These are phyloP conservation scores for Chlamydomonas sp. DNA, from an alignment of 139 green algal genomes.

Conservation along the genomic window DNA sequence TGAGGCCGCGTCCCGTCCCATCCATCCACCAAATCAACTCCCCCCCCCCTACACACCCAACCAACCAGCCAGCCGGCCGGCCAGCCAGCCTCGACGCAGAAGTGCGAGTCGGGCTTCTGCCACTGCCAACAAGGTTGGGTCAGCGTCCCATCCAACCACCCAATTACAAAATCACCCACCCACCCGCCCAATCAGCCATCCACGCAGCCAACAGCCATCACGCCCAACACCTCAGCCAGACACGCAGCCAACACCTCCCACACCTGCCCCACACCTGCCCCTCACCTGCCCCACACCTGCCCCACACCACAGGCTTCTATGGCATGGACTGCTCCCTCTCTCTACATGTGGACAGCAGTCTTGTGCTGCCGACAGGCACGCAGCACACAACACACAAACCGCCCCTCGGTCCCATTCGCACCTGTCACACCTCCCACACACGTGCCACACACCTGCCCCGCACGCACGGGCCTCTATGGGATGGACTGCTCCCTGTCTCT, in stretches of 20 bases:
- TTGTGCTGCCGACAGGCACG: slow-evolving; percentile 7
- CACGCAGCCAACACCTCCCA: too few relatives aligned
- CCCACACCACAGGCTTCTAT: not conserved
- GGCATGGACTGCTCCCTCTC: slow-evolving; percentile 16
- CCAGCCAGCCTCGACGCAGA: too few relatives aligned
- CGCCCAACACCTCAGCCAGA: too few relatives aligned
- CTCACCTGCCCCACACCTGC: too few relatives aligned
- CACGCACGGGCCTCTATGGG: slow-evolving; percentile 27
- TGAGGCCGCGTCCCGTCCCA: not conserved
- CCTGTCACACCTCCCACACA: not conserved
- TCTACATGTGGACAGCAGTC: slow-evolving; percentile 2
- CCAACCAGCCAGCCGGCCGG: too few relatives aligned
- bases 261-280: too few relatives aligned
- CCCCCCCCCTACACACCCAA: too few relatives aligned
- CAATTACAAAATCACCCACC: too few relatives aligned
- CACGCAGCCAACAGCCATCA: too few relatives aligned
- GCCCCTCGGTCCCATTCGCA: not conserved
- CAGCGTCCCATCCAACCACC: not conserved
- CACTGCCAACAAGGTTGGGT: slow-evolving; percentile 23
- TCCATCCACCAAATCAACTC: not conserved
- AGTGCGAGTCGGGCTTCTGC: slow-evolving; percentile 26
- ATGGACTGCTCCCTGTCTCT: slow-evolving; percentile 28
- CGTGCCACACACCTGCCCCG: too few relatives aligned
- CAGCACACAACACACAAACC: not conserved
- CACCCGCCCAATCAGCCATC: too few relatives aligned